Conservation (phyloP, 768 basidiomycete genomes). For the Macrocybe gigantea region DNA sequence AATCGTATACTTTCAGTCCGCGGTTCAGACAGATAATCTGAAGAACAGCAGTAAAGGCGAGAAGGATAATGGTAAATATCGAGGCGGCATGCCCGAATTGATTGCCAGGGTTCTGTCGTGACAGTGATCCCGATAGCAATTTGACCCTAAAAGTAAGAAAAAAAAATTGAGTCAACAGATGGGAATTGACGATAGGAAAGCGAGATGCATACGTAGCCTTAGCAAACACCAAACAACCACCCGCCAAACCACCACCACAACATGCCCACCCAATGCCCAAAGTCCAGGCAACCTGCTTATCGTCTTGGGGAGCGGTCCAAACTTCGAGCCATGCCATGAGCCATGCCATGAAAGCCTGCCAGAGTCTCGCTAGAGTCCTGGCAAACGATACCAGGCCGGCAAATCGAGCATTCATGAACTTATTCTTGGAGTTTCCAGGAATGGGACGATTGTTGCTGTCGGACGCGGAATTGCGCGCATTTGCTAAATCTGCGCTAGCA, state of each 20-base stretch:
- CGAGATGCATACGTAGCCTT: slow-evolving; percentile 51
- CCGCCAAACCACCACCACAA: slow-evolving; percentile 85
- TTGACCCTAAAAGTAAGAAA: slow-evolving; percentile 53
- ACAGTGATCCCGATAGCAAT: slow-evolving; percentile 68
- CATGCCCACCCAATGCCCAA: slow-evolving; percentile 94
- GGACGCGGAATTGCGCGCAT: slow-evolving; percentile 2
- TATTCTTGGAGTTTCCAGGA: neutral
- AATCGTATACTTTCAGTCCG: slow-evolving; percentile 86
- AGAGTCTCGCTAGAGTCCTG: slow-evolving; percentile 29
- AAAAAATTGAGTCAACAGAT: neutral
- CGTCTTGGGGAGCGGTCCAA: slow-evolving; percentile 76
- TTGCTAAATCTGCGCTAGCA: slow-evolving; percentile 3
- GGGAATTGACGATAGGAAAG: too few species aligned
- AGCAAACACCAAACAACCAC: slow-evolving; percentile 81
- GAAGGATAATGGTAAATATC: slow-evolving; percentile 68
- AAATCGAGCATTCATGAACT: neutral
- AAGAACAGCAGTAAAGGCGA: slow-evolving; percentile 70
- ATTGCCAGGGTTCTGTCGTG: slow-evolving; percentile 78
- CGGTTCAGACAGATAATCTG: slow-evolving; percentile 93
- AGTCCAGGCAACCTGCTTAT: slow-evolving; percentile 84
- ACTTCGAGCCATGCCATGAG: slow-evolving; percentile 59
- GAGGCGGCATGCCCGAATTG: slow-evolving; percentile 80
- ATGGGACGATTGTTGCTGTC: neutral
- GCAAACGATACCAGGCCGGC: slow-evolving; percentile 6
- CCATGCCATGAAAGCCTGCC: slow-evolving; percentile 44